Conservation (phyloP, 2,329 filamentous ascomycete species). For the Leptographium lundbergii region DNA sequence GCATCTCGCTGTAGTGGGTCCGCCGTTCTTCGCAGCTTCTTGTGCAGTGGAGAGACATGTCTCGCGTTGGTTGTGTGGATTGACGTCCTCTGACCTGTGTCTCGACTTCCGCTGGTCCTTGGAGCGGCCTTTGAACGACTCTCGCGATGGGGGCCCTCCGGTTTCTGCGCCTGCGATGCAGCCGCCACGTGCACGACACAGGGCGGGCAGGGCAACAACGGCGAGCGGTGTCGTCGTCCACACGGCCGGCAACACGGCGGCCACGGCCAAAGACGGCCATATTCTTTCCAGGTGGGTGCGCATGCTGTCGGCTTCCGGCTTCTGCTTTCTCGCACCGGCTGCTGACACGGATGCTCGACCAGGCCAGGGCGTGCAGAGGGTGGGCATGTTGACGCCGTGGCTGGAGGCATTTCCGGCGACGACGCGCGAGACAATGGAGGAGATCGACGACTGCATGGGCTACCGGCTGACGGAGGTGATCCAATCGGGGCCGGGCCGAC, state of each 20-base stretch:
- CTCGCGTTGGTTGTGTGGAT: background rate
- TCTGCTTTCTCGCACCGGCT: no score
- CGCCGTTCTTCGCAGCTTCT: background rate
- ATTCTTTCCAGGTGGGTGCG: conserved; percentile 41
- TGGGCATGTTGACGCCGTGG: conserved; percentile 81
- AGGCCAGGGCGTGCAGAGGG: conserved; percentile 83
- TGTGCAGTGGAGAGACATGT: background rate
- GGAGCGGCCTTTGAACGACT: background rate
- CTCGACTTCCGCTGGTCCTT: background rate
- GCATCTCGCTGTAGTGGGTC: background rate
- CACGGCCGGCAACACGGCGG: background rate
- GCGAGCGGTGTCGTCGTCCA: background rate
- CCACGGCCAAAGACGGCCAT: conserved; percentile 35
- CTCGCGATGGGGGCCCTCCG: background rate
- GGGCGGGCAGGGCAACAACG: background rate
- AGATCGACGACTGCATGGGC: conserved; percentile 69
- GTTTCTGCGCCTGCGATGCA: background rate
- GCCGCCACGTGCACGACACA: background rate
- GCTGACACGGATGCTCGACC: conserved; percentile 3
- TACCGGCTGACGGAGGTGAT: conserved; percentile 69
- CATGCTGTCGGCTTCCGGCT: background rate
- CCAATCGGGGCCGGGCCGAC: conserved; percentile 61
- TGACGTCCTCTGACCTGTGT: background rate
- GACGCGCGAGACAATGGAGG: conserved; percentile 62
- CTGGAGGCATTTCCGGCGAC: conserved; percentile 73